Evolutionary conservation across 768 basidiomycete genomes (phyloP).

Genomic region (Lactarius pseudohatsudake): DNA sequence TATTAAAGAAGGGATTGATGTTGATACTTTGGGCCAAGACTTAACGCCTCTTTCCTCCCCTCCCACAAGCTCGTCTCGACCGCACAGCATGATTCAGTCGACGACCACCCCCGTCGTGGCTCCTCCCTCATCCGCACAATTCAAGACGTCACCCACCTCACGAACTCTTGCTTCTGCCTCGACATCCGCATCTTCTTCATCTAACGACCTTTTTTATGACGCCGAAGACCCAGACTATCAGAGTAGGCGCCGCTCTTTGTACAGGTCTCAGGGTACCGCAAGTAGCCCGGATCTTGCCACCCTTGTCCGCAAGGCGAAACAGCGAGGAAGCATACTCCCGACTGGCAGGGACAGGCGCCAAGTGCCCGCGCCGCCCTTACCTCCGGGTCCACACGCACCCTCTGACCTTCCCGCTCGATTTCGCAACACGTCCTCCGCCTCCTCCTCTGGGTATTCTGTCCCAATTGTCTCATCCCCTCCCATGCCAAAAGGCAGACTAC

Average conservation of each 20-base stretch:
- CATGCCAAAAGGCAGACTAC: slow-evolving; percentile 31
- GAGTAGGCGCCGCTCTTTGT: slow-evolving; percentile 80
- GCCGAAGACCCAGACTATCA: slow-evolving; percentile 66
- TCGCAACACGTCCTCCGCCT: slow-evolving; percentile 47
- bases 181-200: slow-evolving; percentile 52
- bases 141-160: slow-evolving; percentile 34
- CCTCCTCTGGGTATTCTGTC: slow-evolving; percentile 34
- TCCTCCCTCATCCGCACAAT: slow-evolving; percentile 66
- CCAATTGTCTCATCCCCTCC: slow-evolving; percentile 35
- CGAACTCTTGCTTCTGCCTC: slow-evolving; percentile 35
- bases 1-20: slow-evolving; percentile 69
- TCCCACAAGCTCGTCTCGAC: slow-evolving; percentile 30
- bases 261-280: slow-evolving; percentile 84
- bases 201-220: slow-evolving; percentile 62
- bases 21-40: slow-evolving; percentile 62
- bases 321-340: slow-evolving; percentile 50
- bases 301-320: slow-evolving; percentile 79
- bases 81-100: slow-evolving; percentile 44
- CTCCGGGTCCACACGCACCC: slow-evolving; percentile 29
- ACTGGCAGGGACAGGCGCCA: slow-evolving; percentile 38
- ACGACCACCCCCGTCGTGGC: slow-evolving; percentile 57
- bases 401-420: slow-evolving; percentile 29
- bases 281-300: slow-evolving; percentile 92
- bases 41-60: slow-evolving; percentile 39
- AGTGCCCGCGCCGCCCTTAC: slow-evolving; percentile 48